These are phyloP conservation scores for Dactylellina drechsleri DNA, from an alignment of 2,329 filamentous ascomycete species.

Conservation along the genomic window DNA sequence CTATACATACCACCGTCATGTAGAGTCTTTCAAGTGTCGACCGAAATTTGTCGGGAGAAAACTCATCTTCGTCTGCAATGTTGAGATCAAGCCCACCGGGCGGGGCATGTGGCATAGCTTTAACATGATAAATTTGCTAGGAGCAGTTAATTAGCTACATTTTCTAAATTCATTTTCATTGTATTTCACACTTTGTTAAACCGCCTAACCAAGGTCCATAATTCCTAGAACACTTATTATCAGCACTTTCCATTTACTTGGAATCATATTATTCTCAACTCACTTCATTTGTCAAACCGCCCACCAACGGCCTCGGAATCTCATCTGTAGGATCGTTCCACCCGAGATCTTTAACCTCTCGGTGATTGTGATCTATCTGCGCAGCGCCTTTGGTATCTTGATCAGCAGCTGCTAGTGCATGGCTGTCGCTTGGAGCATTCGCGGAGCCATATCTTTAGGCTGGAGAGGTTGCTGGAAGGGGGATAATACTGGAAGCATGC, in stretches of 20 bases:
- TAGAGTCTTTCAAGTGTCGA: slow-evolving; percentile 82
- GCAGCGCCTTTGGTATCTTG: slow-evolving; percentile 61
- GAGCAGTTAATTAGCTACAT: slow-evolving; percentile 69
- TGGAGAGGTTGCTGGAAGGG: slow-evolving; percentile 49
- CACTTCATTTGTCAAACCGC: slow-evolving; percentile 68
- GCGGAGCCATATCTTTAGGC: slow-evolving; percentile 42
- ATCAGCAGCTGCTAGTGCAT: slow-evolving; percentile 61
- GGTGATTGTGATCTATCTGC: slow-evolving; percentile 62
- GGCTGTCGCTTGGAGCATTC: slow-evolving; percentile 62
- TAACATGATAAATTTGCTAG: slow-evolving; percentile 74
- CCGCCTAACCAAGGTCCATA: slow-evolving; percentile 72
- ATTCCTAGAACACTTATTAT: slow-evolving; percentile 63
- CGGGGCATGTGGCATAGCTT: slow-evolving; percentile 70
- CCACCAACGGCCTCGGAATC: slow-evolving; percentile 68
- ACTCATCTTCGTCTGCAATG: slow-evolving; percentile 82
- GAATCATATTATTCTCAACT: background rate
- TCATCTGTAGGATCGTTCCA: slow-evolving; percentile 67
- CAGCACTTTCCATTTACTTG: background rate
- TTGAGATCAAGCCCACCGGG: slow-evolving; percentile 80
- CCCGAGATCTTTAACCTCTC: slow-evolving; percentile 67
- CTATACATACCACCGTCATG: slow-evolving; percentile 70
- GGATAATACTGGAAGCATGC: slow-evolving; percentile 53
- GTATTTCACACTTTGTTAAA: slow-evolving; percentile 70
- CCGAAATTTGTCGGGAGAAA: slow-evolving; percentile 83
- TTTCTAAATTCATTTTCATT: background rate